Evolutionary conservation across 805 yeast species (phyloP).

Genomic region (Candida maltosa): DNA sequence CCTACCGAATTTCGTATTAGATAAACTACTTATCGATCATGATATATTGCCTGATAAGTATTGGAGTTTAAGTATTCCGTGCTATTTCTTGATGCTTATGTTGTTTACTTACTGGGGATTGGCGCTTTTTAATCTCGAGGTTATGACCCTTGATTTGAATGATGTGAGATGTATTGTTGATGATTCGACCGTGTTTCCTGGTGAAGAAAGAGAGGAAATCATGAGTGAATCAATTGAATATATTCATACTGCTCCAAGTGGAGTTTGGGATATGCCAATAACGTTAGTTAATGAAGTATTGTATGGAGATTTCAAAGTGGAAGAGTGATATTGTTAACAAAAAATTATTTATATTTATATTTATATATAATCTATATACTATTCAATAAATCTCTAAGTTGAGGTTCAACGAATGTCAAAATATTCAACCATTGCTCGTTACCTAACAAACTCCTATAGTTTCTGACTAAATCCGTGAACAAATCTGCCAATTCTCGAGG

Average conservation of each 20-base stretch:
- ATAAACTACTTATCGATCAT: conserved; percentile 55
- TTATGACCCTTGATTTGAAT: conserved; percentile 56
- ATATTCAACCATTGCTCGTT: conserved; percentile 30
- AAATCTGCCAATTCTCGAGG: conserved; percentile 40
- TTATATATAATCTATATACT: conserved; percentile 10
- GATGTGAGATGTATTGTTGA: conserved; percentile 69
- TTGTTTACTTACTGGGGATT: conserved; percentile 68
- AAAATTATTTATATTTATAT: background rate
- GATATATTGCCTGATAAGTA: conserved; percentile 88
- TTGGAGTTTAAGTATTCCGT: conserved; percentile 85
- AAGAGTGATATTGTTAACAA: no score
- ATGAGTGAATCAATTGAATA: conserved; percentile 25
- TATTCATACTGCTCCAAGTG: conserved; percentile 65
- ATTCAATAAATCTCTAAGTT: conserved; percentile 19
- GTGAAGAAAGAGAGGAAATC: conserved; percentile 5
- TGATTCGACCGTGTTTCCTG: conserved; percentile 44
- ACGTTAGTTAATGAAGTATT: conserved; percentile 64
- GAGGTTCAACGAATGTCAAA: conserved; percentile 27
- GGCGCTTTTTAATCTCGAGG: conserved; percentile 73
- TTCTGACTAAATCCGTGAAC: conserved; percentile 43
- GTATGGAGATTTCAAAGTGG: conserved; percentile 40
- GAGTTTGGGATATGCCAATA: conserved; percentile 83
- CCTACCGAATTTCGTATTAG: conserved; percentile 57
- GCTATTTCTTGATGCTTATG: conserved; percentile 68
- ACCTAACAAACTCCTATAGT: conserved; percentile 49